Conservation (phyloP, 1,139 yeast genomes). For the Meyerozyma athensensis region DNA sequence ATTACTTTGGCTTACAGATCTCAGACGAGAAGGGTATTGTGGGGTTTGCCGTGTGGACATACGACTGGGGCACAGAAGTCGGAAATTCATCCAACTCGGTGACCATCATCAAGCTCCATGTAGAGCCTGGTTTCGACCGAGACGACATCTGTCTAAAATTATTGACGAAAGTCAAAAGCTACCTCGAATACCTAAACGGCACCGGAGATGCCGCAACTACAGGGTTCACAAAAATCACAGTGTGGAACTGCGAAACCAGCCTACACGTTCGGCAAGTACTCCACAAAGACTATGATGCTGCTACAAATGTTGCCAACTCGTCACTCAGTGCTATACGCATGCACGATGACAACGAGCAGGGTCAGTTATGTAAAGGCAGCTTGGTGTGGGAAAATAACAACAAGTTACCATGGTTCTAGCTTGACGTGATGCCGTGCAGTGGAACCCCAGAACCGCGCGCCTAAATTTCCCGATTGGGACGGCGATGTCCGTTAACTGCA, state of each 20-base stretch:
- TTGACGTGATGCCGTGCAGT: no score
- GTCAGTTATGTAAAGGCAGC: slow-evolving; percentile 11
- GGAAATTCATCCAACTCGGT: slow-evolving; percentile 13
- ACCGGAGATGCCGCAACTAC: slow-evolving; percentile 16
- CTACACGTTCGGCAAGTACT: slow-evolving; percentile 13
- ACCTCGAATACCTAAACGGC: slow-evolving; percentile 17
- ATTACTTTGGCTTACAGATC: slow-evolving; percentile 24
- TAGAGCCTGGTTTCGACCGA: slow-evolving; percentile 17
- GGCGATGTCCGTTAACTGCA: background rate
- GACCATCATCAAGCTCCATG: slow-evolving; percentile 27
- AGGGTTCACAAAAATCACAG: slow-evolving; percentile 19
- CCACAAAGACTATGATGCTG: slow-evolving; percentile 13
- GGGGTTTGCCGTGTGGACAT: slow-evolving; percentile 40
- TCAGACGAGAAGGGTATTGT: slow-evolving; percentile 14
- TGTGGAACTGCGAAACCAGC: slow-evolving; percentile 15
- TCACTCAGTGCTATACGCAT: slow-evolving; percentile 36
- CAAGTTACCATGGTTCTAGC: slow-evolving; percentile 45
- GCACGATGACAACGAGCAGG: slow-evolving; percentile 12
- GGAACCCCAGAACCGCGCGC: background rate
- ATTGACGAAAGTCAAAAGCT: slow-evolving; percentile 21
- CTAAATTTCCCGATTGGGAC: background rate
- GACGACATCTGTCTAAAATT: slow-evolving; percentile 18
- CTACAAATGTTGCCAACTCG: slow-evolving; percentile 23
- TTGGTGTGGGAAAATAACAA: slow-evolving; percentile 42
- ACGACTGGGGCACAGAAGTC: slow-evolving; percentile 23